These are phyloP conservation scores for Incumbomyces delicatus DNA, from an alignment of 2,329 filamentous ascomycete species.

Conservation along the genomic window DNA sequence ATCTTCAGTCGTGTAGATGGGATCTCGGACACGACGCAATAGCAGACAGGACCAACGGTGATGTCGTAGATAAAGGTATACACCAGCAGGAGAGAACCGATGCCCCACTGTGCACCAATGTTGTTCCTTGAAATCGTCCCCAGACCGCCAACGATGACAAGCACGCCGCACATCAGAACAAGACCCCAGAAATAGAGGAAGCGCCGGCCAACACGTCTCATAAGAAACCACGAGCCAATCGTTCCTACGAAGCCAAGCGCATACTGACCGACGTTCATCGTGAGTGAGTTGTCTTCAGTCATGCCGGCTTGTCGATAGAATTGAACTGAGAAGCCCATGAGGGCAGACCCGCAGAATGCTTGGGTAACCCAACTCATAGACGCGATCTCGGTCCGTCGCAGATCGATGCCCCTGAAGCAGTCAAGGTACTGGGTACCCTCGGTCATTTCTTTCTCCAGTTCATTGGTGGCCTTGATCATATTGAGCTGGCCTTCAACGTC, in stretches of 20 bases:
- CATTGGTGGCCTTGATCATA: constrained; percentile 32
- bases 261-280: constrained; percentile 52
- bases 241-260: constrained; percentile 48
- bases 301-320: constrained; percentile 31
- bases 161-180: constrained; percentile 20
- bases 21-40: constrained; percentile 43
- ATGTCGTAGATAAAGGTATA: constrained; percentile 47
- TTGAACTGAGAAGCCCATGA: constrained; percentile 25
- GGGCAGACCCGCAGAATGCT: constrained; percentile 23
- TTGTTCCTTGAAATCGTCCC: constrained; percentile 12
- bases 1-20: constrained; percentile 44
- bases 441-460: constrained; percentile 21
- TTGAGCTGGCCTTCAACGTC: constrained; percentile 24
- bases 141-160: constrained; percentile 24
- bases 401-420: constrained; percentile 24
- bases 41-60: constrained; percentile 45
- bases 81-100: constrained; percentile 41
- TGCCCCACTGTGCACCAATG: constrained; percentile 23
- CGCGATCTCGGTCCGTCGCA: constrained; percentile 33
- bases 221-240: constrained; percentile 38
- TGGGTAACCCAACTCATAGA: constrained; percentile 29
- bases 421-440: constrained; percentile 22
- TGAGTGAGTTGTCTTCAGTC: constrained; percentile 24
- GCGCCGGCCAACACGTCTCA: constrained; percentile 30
- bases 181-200: constrained; percentile 30